phyloP scores from a whole-genome alignment of 1,284 basidiomycete species.

The Leccinum fuscescens region DNA sequence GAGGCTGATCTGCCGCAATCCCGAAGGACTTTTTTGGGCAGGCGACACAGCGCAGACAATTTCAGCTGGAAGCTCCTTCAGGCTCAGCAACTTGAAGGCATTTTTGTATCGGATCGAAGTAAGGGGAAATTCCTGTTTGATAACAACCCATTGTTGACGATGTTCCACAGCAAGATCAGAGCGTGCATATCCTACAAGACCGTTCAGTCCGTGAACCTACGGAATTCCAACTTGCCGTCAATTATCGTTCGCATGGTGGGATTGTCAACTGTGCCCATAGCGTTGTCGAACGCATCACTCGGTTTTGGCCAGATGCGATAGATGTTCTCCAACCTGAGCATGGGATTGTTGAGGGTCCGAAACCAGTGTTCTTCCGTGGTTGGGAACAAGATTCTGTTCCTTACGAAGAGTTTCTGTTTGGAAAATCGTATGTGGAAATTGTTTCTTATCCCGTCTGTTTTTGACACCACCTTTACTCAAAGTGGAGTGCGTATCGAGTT shows the following conservation, averaged over 20 bases:
- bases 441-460: background rate
- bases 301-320: conserved; percentile 66
- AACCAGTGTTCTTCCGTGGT: conserved; percentile 59
- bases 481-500: conserved; percentile 58
- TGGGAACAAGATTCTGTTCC: conserved; percentile 52
- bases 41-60: conserved; percentile 81
- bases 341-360: conserved; percentile 56
- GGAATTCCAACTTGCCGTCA: conserved; percentile 60
- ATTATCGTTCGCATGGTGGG: conserved; percentile 72
- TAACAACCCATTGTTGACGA: background rate
- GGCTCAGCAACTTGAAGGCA: conserved; percentile 70
- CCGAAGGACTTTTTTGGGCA: conserved; percentile 72
- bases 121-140: background rate
- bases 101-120: conserved; percentile 63
- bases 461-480: background rate
- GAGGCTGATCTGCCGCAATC: conserved; percentile 57
- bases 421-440: conserved; percentile 38
- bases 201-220: conserved; percentile 35
- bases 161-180: conserved; percentile 22
- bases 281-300: conserved; percentile 57
- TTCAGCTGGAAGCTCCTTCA: conserved; percentile 68
- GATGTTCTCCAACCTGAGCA: conserved; percentile 58
- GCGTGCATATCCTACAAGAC: conserved; percentile 10
- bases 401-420: conserved; percentile 60
- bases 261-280: conserved; percentile 68